Conservation (phyloP, 2,329 filamentous ascomycete genomes). For the Fusarium chaquense region DNA sequence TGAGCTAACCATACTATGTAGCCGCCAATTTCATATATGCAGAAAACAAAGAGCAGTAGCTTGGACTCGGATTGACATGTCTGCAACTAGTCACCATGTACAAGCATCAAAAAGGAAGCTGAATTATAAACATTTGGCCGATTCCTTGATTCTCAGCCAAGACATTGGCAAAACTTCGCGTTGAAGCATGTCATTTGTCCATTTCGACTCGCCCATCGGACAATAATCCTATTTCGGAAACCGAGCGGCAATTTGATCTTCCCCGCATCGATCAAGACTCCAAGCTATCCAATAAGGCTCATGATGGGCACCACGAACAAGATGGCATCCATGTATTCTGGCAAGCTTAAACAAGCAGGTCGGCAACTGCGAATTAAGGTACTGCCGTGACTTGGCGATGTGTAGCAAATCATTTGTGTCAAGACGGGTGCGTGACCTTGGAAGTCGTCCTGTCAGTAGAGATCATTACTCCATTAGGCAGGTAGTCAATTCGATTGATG, state of each 20-base stretch:
- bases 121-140: background rate
- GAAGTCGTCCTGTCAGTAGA: background rate
- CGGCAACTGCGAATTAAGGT: background rate
- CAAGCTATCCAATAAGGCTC: conserved; percentile 26
- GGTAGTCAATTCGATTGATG: conserved; percentile 5
- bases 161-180: background rate
- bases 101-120: conserved; percentile 18
- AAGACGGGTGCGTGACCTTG: conserved; percentile 24
- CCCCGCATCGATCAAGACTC: conserved; percentile 23
- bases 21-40: conserved; percentile 45
- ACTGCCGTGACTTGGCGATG: background rate
- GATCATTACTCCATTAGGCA: conserved; percentile 38
- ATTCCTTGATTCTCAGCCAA: conserved; percentile 12
- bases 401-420: conserved; percentile 25
- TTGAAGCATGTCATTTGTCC: conserved; percentile 9
- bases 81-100: background rate
- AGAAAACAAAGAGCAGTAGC: conserved; percentile 34
- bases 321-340: conserved; percentile 20
- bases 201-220: conserved; percentile 5
- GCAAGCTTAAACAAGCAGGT: conserved; percentile 18
- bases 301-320: conserved; percentile 15
- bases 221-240: conserved; percentile 21
- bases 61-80: background rate
- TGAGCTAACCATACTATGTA: conserved; percentile 4
- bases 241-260: conserved; percentile 1